Evolutionary conservation across 2,329 filamentous ascomycete genomes (phyloP), one percentile per base, ranked within the genome.

Genomic region (Ilyonectria destructans): DNA sequence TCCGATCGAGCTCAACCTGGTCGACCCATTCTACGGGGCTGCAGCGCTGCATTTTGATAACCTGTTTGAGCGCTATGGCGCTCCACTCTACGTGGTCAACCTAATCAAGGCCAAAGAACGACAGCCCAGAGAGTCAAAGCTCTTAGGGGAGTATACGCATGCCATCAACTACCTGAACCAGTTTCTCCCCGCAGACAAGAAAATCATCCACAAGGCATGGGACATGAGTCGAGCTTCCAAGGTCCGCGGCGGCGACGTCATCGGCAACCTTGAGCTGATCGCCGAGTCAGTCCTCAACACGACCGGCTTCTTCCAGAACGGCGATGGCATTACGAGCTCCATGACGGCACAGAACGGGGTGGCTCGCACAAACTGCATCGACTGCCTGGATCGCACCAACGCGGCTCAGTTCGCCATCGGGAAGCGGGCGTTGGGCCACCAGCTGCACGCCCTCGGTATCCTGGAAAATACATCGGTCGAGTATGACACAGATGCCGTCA

Each of bases 211-310:
- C 80, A 94, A 96, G 75, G 95, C 96, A 3, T 99, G 96, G 90
- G 96, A 99, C 79, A 99, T 99, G 96, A 97, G 95, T 69, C 89
- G 96, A 66, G 96, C 96, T 6, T 94, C 96, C 19, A 99, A 99
- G 82, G 90, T 92, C 74, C 91, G 93, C 40, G 95, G 96, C 65
- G 93, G 97, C 76, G 95, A 99, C 82, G 96, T 99, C 2, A 98
- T 99, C 73, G 92, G 92, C 26, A 97, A 93, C 1, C 87, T 99
- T 4, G 96, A 99, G 80, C 87, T 88, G 61, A 97, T 98, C 73
- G 95, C 95, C 1, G 94, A 97, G 77, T 92, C 95, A 29, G 94
- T 98, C 1, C 86, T 99, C 51, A 89, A 88, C 1, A 91, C 90
- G 26, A 99, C 96, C 0, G 94, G 95, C 1, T 97, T 99, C 82